phyloP scores from a whole-genome alignment of 345 rosid species.

The Aquilaria yunnanensis region DNA sequence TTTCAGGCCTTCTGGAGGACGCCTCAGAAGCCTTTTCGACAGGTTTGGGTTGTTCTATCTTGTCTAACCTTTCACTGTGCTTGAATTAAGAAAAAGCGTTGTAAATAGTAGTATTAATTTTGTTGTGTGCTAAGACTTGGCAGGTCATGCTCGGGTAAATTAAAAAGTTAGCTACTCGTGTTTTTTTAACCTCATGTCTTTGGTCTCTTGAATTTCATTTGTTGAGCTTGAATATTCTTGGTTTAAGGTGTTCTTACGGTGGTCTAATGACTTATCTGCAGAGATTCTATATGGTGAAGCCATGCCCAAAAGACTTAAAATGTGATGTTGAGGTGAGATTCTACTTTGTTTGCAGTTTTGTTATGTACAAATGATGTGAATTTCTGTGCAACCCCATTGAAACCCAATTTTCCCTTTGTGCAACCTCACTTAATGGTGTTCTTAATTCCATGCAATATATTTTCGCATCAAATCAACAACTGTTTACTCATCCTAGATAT shows the following conservation, averaged over 20 bases:
- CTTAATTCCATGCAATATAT: too few species aligned
- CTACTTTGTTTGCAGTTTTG: conserved; percentile 9
- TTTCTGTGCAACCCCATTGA: neutral
- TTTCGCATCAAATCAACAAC: too few species aligned
- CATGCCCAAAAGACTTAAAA: conserved; percentile 85
- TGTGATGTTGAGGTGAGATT: conserved; percentile 85
- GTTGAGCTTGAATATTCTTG: neutral
- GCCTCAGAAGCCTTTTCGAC: conserved; percentile 89
- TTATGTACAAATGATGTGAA: neutral
- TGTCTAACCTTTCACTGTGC: too few species aligned
- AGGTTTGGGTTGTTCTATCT: conserved; percentile 30
- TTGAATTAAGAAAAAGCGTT: too few species aligned
- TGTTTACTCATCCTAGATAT: too few species aligned
- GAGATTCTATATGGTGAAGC: conserved; percentile 89
- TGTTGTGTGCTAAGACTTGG: neutral
- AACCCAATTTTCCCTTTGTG: neutral
- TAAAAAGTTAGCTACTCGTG: neutral
- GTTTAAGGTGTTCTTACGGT: conserved; percentile 9
- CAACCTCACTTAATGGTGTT: neutral
- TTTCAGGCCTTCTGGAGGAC: conserved; percentile 84
- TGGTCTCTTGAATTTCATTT: neutral
- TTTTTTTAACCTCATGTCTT: neutral
- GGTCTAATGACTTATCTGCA: conserved; percentile 25
- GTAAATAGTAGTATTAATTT: too few species aligned
- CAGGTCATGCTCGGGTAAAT: neutral